Evolutionary conservation across 805 yeast species (phyloP).

Genomic region (Clavispora santaluciae): DNA sequence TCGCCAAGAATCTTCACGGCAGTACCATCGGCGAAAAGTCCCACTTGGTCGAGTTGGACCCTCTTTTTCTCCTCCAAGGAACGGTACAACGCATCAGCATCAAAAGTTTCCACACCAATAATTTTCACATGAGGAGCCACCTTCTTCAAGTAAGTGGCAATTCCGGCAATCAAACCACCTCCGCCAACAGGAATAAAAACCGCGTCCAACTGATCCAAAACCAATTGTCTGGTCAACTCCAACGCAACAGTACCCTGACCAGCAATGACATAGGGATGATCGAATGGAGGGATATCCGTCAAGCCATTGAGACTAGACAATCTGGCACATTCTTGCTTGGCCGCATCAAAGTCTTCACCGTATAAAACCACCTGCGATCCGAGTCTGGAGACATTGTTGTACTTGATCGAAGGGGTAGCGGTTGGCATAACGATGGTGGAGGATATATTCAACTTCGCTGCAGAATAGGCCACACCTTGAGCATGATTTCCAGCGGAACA

Average conservation of each 20-base stretch:
- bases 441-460: constrained; percentile 77
- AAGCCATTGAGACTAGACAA: constrained; percentile 64
- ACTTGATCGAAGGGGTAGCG: constrained; percentile 93
- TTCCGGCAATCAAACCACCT: constrained; percentile 92
- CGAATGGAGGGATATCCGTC: constrained; percentile 95
- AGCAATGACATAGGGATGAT: constrained; percentile 96
- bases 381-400: constrained; percentile 81
- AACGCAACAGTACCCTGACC: constrained; percentile 98
- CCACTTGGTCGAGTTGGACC: constrained; percentile 64
- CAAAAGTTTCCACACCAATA: constrained; percentile 93
- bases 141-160: constrained; percentile 84
- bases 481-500: constrained; percentile 99
- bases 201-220: constrained; percentile 71
- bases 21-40: constrained; percentile 98
- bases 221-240: constrained; percentile 85
- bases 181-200: constrained; percentile 95
- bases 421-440: constrained; percentile 98
- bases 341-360: constrained; percentile 95
- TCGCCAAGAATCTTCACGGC: constrained; percentile 88
- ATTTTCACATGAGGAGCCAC: constrained; percentile 96
- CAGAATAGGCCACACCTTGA: constrained; percentile 96
- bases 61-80: constrained; percentile 56
- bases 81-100: constrained; percentile 87
- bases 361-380: constrained; percentile 91
- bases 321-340: constrained; percentile 83